Evolutionary conservation across 345 rosid genomes (phyloP).

Genomic region (Punica granatum): DNA sequence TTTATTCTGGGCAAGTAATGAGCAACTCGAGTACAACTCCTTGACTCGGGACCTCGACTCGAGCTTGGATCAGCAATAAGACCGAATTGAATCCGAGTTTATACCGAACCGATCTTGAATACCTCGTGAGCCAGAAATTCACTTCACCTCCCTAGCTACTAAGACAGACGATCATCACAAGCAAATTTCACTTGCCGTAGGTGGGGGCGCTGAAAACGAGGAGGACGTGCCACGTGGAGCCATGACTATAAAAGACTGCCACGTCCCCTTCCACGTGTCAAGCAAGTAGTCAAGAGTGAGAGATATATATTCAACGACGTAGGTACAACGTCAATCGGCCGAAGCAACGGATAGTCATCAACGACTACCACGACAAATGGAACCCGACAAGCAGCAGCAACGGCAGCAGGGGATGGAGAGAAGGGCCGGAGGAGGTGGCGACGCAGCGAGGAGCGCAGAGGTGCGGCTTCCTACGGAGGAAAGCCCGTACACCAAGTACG

Average conservation of each 20-base stretch:
- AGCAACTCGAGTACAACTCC: too few relatives aligned
- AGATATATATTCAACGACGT: neutral
- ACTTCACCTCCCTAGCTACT: too few relatives aligned
- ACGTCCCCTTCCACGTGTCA: constrained; percentile 6
- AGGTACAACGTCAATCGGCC: neutral
- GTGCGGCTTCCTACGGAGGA: constrained; percentile 21
- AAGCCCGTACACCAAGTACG: constrained; percentile 31
- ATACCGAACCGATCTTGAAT: too few relatives aligned
- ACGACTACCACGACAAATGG: neutral
- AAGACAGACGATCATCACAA: too few relatives aligned
- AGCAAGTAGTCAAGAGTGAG: neutral
- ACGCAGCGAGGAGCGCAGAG: constrained; percentile 2
- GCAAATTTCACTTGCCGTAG: too few relatives aligned
- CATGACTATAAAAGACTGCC: neutral
- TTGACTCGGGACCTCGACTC: too few relatives aligned
- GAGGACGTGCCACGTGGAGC: neutral
- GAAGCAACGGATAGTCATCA: neutral
- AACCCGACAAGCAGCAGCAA: neutral
- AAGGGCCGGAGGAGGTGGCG: neutral
- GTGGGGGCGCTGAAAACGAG: too few relatives aligned
- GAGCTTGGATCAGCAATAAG: too few relatives aligned
- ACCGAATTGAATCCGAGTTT: too few relatives aligned
- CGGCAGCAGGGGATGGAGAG: neutral
- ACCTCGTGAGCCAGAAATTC: too few relatives aligned
- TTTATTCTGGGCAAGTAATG: too few relatives aligned